These are phyloP conservation scores for Hypocrella siamensis DNA, from an alignment of 2,329 filamentous ascomycete genomes.

Conservation along the genomic window DNA sequence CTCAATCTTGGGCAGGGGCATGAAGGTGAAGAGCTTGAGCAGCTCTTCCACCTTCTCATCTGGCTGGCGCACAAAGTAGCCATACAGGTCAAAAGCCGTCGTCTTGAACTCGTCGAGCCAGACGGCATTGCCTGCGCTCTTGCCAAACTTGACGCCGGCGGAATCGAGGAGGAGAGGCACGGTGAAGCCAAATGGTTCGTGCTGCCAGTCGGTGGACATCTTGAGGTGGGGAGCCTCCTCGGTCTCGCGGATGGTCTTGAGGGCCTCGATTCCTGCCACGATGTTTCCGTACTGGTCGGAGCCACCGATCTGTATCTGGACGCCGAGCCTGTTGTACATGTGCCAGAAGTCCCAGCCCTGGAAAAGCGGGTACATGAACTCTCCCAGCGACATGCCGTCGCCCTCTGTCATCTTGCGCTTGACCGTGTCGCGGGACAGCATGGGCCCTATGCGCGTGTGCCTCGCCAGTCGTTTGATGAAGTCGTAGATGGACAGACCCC, in stretches of 20 bases:
- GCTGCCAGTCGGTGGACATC: slow-evolving; percentile 24
- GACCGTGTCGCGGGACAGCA: slow-evolving; percentile 83
- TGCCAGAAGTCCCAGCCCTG: slow-evolving; percentile 97
- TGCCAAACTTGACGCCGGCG: slow-evolving; percentile 82
- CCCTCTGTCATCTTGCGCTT: slow-evolving; percentile 71
- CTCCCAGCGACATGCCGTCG: slow-evolving; percentile 85
- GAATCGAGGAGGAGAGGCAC: slow-evolving; percentile 79
- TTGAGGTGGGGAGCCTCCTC: slow-evolving; percentile 28
- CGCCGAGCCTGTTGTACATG: slow-evolving; percentile 49
- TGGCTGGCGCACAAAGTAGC: slow-evolving; percentile 72
- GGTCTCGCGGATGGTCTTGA: slow-evolving; percentile 55
- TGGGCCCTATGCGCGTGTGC: slow-evolving; percentile 62
- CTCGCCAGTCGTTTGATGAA: slow-evolving; percentile 60
- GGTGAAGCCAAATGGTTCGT: slow-evolving; percentile 69
- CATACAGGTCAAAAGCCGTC: slow-evolving; percentile 69
- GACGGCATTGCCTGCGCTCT: slow-evolving; percentile 82
- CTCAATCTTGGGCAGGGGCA: slow-evolving; percentile 55
- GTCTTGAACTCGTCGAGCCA: slow-evolving; percentile 83
- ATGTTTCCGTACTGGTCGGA: slow-evolving; percentile 97
- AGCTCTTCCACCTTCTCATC: slow-evolving; percentile 71
- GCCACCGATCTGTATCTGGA: slow-evolving; percentile 83
- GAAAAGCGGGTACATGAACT: slow-evolving; percentile 84
- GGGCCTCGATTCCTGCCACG: slow-evolving; percentile 69
- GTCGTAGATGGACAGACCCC: slow-evolving; percentile 54
- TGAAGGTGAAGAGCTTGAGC: slow-evolving; percentile 80